Conservation (phyloP, 345 rosid genomes). For the Limnanthes douglasii region DNA sequence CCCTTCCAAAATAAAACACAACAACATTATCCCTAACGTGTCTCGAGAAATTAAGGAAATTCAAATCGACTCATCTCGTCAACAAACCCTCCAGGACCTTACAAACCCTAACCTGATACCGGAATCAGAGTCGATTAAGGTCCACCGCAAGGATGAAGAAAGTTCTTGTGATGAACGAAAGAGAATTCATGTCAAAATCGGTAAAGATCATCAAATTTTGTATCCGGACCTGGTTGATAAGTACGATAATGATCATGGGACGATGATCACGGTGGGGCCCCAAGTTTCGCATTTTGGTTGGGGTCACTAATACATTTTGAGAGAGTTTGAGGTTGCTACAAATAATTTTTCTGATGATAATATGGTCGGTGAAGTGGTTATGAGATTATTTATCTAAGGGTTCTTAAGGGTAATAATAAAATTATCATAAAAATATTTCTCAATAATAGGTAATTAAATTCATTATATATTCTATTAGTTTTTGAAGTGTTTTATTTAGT, state of each 20-base stretch:
- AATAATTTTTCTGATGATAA: constrained; percentile 56
- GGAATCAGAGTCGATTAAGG: constrained; percentile 21
- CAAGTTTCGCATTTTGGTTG: constrained; percentile 96
- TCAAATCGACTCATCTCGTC: constrained; percentile 34
- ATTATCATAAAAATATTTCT: constrained; percentile 85
- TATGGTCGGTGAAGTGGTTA: constrained; percentile 95
- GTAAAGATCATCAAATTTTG: constrained; percentile 69
- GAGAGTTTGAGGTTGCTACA: constrained; percentile 85
- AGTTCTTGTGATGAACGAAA: constrained; percentile 22
- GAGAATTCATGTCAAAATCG: constrained; percentile 70
- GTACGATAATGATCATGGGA: constrained; percentile 40
- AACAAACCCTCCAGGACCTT: constrained; percentile 13
- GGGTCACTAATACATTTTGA: constrained; percentile 93
- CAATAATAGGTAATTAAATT: constrained; percentile 56
- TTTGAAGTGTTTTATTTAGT: neutral
- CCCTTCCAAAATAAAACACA: constrained; percentile 14
- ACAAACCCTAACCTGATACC: constrained; percentile 40
- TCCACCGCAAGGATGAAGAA: constrained; percentile 17
- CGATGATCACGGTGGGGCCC: constrained; percentile 58
- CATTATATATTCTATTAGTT: neutral
- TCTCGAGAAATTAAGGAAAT: constrained; percentile 79
- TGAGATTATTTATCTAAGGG: constrained; percentile 80
- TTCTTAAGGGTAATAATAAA: constrained; percentile 41
- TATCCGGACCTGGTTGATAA: constrained; percentile 51
- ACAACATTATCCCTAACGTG: constrained; percentile 44